Evolutionary conservation across 1,139 yeast species (phyloP), one percentile per base, ranked within the genome.

Genomic region (Sugiyamaella novakii): DNA sequence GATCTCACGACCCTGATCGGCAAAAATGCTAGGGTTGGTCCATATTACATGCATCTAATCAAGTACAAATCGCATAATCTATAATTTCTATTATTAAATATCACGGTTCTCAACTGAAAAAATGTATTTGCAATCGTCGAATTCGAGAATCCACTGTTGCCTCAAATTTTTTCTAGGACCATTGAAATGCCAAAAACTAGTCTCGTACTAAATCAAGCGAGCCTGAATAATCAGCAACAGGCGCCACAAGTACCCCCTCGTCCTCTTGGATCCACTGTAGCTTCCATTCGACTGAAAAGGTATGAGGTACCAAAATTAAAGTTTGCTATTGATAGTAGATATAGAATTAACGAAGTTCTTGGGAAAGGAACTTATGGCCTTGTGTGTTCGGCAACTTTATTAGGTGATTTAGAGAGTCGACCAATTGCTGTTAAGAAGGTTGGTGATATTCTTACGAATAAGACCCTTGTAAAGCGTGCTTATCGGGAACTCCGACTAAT

Each of bases 331-430:
- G 84, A 84, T 52, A 68, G 78, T 1, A 71, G 87, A 41, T 89
- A 87, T 66, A 72, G 75, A 46, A 74, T 87, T 3, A 67, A 76
- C 21, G 70, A 73, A 40, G 72, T 83, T 0, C 72, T 89, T 40
- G 97, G 97, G 0, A 81, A 81, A 59, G 98, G 98, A 0, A 84
- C 96, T 0, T 89, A 88, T 64, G 97, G 98, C 1, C 81, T 84
- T 0, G 98, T 89, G 6, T 86, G 94, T 59, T 79, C 86, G 2
- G 94, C 92, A 0, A 61, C 77, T 14, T 91, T 84, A 59, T 63
- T 73, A 34, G 59, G 54, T 37, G 37, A 51, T 28, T 44, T 51
- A 12, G 55, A 52, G 14, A 43, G 58, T 28, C 49, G 60, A 4
- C 53, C 54, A 8, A 61, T 81, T 62, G 97, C 97, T 6, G 84